Conservation (phyloP, 2,329 filamentous ascomycete species). For the Exutisphaerella laricina region DNA sequence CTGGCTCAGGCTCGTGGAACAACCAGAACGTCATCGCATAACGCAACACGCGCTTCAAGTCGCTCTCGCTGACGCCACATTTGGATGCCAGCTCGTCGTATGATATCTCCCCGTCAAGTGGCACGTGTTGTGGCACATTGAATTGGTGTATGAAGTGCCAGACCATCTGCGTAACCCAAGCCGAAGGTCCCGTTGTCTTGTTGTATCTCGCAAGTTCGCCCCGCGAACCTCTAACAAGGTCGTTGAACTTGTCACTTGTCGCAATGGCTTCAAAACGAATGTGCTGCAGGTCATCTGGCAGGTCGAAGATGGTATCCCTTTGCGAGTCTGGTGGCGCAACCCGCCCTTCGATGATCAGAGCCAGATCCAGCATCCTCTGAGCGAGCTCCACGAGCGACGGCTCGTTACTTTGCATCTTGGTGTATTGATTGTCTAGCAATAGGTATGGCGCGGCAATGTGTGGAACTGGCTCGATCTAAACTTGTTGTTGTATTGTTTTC, state of each 20-base stretch:
- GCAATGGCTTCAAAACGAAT: background rate
- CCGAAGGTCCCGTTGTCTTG: background rate
- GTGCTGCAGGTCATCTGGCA: background rate
- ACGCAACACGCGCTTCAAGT: constrained; percentile 1
- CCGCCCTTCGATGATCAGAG: no score
- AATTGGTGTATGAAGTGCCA: background rate
- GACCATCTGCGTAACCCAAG: background rate
- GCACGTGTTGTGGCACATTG: background rate
- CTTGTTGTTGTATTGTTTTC: no score
- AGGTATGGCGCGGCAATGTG: no score
- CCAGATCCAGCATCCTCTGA: no score
- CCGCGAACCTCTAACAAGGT: constrained; percentile 1
- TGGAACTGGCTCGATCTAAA: no score
- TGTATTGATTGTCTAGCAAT: no score
- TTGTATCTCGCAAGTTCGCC: background rate
- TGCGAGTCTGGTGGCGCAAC: background rate
- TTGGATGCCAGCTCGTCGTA: constrained; percentile 3
- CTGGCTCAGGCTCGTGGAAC: constrained; percentile 5
- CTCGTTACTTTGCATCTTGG: no score
- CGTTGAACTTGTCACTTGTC: constrained; percentile 2
- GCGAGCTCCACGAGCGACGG: no score
- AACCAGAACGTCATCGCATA: constrained; percentile 8
- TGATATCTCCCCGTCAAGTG: background rate
- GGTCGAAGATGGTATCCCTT: background rate
- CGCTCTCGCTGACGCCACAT: background rate